Evolutionary conservation across 768 basidiomycete genomes (phyloP).

Genomic region (Mycena kentingensis): DNA sequence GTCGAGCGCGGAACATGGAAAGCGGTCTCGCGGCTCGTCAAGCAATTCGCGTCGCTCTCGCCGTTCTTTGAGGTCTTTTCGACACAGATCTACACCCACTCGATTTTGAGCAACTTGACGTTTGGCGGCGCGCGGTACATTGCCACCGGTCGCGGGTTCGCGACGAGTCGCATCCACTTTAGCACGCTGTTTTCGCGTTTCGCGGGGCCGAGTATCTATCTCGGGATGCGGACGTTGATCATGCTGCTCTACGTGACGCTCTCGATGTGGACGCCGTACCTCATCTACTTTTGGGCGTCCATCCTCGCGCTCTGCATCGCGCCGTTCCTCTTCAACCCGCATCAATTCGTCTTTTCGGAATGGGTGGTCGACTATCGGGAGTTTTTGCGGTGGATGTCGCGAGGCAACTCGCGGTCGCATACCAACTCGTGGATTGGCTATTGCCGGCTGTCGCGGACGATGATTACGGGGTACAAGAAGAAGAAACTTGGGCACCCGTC

Average conservation of each 20-base stretch:
- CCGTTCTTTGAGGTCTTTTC: constrained; percentile 98
- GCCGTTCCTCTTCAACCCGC: constrained; percentile 99
- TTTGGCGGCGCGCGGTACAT: constrained; percentile 99
- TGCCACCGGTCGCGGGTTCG: constrained; percentile 98
- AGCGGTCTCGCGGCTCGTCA: constrained; percentile 87
- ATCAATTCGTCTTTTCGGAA: constrained; percentile 96
- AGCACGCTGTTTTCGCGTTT: constrained; percentile 96
- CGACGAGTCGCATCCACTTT: constrained; percentile 93
- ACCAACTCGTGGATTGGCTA: constrained; percentile 99
- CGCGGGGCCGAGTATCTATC: constrained; percentile 96
- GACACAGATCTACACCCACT: constrained; percentile 97
- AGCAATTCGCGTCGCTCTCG: constrained; percentile 93
- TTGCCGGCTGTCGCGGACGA: constrained; percentile 94
- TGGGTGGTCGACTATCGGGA: constrained; percentile 97
- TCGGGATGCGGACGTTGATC: constrained; percentile 91
- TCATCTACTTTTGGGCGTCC: constrained; percentile 98
- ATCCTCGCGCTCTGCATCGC: constrained; percentile 89
- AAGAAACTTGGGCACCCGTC: constrained; percentile 96
- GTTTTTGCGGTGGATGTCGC: constrained; percentile 98
- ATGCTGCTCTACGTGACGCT: constrained; percentile 94
- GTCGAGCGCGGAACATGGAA: constrained; percentile 93
- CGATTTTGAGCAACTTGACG: constrained; percentile 94
- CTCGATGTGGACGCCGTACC: constrained; percentile 86
- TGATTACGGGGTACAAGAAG: constrained; percentile 99
- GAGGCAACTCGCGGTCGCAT: constrained; percentile 96